A percentile compares a stretch with the other conserved stretches of the same genome.
Evolutionary conservation across 2,329 filamentous ascomycete genomes (phyloP).

Genomic region (Verruconis gallopava): DNA sequence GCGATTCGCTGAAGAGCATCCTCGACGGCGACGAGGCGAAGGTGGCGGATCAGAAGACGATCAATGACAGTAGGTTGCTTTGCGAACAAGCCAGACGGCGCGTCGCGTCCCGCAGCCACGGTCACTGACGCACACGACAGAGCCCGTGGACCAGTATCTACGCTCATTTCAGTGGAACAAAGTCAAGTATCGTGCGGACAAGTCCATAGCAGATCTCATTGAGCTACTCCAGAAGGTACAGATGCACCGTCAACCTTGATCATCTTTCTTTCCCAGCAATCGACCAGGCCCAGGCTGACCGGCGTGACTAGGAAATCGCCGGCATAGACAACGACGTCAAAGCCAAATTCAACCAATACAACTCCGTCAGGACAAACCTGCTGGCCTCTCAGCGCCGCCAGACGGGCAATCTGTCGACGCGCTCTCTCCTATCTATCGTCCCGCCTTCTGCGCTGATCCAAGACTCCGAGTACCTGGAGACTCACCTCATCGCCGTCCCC

Average conservation of each 20-base stretch:
- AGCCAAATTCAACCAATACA: constrained; percentile 88
- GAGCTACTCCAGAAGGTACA: constrained; percentile 74
- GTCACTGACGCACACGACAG: constrained; percentile 40
- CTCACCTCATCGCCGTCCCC: constrained; percentile 84
- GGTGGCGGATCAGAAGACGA: constrained; percentile 74
- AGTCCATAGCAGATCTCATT: constrained; percentile 74
- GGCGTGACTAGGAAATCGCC: constrained; percentile 55
- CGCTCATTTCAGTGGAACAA: constrained; percentile 91
- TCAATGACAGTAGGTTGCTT: constrained; percentile 77
- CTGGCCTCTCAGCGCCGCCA: constrained; percentile 73
- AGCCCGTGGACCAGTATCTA: constrained; percentile 90
- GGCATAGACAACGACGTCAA: constrained; percentile 96
- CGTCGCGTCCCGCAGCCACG: too few species aligned
- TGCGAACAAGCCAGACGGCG: too few species aligned
- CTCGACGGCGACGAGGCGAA: constrained; percentile 76
- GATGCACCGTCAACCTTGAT: too few species aligned
- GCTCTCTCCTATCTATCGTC: constrained; percentile 82
- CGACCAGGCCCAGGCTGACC: constrained; percentile 2
- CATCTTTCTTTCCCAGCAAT: not conserved
- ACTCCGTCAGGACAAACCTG: constrained; percentile 74
- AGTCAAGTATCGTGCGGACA: constrained; percentile 90
- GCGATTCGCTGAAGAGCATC: constrained; percentile 69
- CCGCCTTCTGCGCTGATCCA: constrained; percentile 67
- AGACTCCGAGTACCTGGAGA: constrained; percentile 93
- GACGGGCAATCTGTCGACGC: constrained; percentile 87